Base-by-base conservation (phyloP, 768 basidiomycete genomes). In the Hypsizygus marmoreus region DNA sequence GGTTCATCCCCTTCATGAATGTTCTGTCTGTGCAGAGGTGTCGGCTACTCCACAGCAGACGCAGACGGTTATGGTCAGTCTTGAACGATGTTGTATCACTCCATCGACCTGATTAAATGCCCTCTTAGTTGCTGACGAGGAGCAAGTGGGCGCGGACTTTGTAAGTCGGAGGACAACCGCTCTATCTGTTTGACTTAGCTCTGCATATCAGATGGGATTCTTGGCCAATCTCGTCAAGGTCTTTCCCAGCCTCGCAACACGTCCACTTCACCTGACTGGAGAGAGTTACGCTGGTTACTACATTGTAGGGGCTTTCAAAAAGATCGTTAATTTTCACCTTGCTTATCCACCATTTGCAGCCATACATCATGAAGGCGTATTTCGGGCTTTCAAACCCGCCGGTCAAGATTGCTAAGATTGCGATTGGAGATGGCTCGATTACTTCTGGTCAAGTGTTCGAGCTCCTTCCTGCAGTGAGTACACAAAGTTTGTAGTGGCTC, bases 231-330 rank as follows among this genome's bases (percentile, higher is more conserved):
- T 88, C 3, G 82, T 88, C 57, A 82, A 82, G 54, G 81, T 88
- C 8, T 90, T 90, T 63, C 88, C 88, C 13, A 73, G 74, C 54
- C 71, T 89, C 17, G 77, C 78, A 11, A 78, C 68, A 1, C 79
- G 88, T 22, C 88, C 88, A 12, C 72, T 89, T 26, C 68, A 83
- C 61, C 58, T 90, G 28, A 80, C 79, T 0, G 88, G 88, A 4
- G 88, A 89, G 64, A 86, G 83, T 55, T 89, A 88, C 61, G 80
- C 88, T 11, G 88, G 88, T 22, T 75, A 75, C 48, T 88, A 84
- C 54, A 87, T 88, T 42, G 80, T 81, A 47, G 54, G 80, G 29
- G n/a, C 30, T 41, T 14, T 34, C 31, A 43, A 14, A 17, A 20
- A 16, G 10, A 2, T 16, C 8, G 20, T n/a, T 19, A 26, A 22